Percentiles rank a stretch among this genome's conserved stretches.
Evolutionary conservation across 2,329 filamentous ascomycete genomes (phyloP).

Genomic region (Scedosporium aurantiacum): DNA sequence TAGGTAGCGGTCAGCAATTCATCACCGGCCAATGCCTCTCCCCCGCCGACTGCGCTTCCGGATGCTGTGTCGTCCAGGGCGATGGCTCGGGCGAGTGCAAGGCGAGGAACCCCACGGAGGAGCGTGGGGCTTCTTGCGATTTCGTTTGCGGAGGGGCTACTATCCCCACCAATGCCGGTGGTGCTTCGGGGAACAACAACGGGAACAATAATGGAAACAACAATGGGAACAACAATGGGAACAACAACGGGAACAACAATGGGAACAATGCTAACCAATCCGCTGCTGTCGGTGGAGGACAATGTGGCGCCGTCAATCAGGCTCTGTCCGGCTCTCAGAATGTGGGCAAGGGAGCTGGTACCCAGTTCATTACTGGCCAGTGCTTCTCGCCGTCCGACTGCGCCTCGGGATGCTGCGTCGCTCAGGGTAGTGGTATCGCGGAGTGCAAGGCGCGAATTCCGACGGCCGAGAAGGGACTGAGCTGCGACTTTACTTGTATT

Average conservation of each 20-base stretch:
- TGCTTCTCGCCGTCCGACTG: constrained; percentile 18
- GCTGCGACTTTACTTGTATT: constrained; percentile 1
- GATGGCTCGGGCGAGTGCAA: constrained; percentile 8
- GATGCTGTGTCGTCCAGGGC: constrained; percentile 18
- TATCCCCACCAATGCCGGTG: neutral
- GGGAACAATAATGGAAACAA: no score
- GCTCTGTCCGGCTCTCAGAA: constrained; percentile 13
- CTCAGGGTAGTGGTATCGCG: constrained; percentile 7
- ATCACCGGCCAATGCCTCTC: constrained; percentile 16
- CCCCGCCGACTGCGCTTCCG: constrained; percentile 18
- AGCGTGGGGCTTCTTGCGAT: neutral
- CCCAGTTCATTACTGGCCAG: constrained; percentile 18
- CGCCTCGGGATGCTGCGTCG: constrained; percentile 20
- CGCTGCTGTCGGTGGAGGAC: neutral
- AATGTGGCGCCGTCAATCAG: constrained; percentile 1
- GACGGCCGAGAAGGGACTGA: neutral
- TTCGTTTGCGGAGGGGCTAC: neutral
- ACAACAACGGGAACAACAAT: neutral
- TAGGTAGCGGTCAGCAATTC: constrained; percentile 16
- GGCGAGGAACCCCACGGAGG: neutral
- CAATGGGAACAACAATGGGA: neutral
- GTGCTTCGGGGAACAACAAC: no score
- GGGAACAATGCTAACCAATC: neutral
- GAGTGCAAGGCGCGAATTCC: constrained; percentile 1
- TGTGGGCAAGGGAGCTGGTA: constrained; percentile 15